These are phyloP conservation scores for Pyrenochaeta sp. DNA, from an alignment of 2,329 filamentous ascomycete genomes.

Conservation along the genomic window DNA sequence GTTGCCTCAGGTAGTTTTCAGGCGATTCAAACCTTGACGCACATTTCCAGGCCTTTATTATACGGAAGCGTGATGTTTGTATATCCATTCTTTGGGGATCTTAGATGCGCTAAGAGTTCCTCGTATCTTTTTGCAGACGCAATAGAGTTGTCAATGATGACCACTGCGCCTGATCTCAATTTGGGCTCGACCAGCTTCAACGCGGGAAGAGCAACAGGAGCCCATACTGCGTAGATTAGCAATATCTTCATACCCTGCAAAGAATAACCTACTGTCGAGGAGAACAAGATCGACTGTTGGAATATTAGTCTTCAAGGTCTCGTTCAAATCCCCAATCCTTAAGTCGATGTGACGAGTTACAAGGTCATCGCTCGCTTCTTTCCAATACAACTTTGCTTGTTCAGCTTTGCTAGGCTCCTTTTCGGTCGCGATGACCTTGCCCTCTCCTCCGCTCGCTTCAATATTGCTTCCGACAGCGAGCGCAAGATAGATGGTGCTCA, in stretches of 20 bases:
- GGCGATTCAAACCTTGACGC: slow-evolving; percentile 1
- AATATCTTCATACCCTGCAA: neutral
- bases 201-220: slow-evolving; percentile 62
- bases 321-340: slow-evolving; percentile 64
- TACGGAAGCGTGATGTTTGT: slow-evolving; percentile 60
- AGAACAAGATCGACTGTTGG: slow-evolving; percentile 65
- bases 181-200: slow-evolving; percentile 58
- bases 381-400: slow-evolving; percentile 62
- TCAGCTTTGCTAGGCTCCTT: slow-evolving; percentile 64
- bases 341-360: slow-evolving; percentile 64
- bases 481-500: slow-evolving; percentile 70
- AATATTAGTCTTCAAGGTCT: slow-evolving; percentile 63
- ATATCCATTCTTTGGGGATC: slow-evolving; percentile 59
- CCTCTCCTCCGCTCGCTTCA: slow-evolving; percentile 35
- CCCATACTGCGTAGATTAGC: slow-evolving; percentile 59
- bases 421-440: slow-evolving; percentile 67
- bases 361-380: slow-evolving; percentile 54
- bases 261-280: slow-evolving; percentile 64
- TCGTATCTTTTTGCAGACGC: slow-evolving; percentile 52
- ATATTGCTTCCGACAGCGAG: slow-evolving; percentile 64
- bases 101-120: slow-evolving; percentile 59
- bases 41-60: slow-evolving; percentile 58
- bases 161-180: slow-evolving; percentile 57
- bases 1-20: no score
- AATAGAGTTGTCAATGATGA: slow-evolving; percentile 61